phyloP scores from a whole-genome alignment of 495 filamentous ascomycete species.

The Amniculicola lignicola region DNA sequence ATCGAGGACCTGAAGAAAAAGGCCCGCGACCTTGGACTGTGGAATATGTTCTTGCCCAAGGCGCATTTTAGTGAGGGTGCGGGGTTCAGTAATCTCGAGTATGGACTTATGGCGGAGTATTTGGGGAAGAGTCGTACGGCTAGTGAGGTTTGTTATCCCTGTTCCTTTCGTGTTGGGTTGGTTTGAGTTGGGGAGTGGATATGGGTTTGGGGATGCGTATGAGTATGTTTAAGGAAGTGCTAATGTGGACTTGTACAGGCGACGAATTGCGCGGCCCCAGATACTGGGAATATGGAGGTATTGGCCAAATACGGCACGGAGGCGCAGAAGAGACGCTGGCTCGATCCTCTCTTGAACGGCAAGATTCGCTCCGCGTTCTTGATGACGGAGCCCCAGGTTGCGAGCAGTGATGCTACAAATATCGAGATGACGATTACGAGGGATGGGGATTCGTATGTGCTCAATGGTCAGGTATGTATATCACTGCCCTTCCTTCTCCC shows the following conservation, averaged over 20 bases:
- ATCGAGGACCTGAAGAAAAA: conserved; percentile 86
- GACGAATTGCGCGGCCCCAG: conserved; percentile 46
- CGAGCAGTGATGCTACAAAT: conserved; percentile 45
- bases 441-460: conserved; percentile 43
- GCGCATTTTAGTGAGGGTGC: conserved; percentile 93
- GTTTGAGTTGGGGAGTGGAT: background rate
- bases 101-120: conserved; percentile 47
- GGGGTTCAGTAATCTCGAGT: conserved; percentile 48
- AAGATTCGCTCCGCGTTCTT: conserved; percentile 47
- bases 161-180: background rate
- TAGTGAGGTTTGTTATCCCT: conserved; percentile 35
- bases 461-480: conserved; percentile 39
- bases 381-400: conserved; percentile 48
- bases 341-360: conserved; percentile 43
- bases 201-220: too few species aligned
- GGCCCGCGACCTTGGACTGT: conserved; percentile 80
- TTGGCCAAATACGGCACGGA: conserved; percentile 47
- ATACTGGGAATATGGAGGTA: conserved; percentile 49
- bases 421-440: conserved; percentile 40
- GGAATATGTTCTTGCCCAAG: conserved; percentile 97
- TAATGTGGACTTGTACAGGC: conserved; percentile 33
- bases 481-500: background rate
- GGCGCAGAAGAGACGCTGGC: conserved; percentile 44
- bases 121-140: conserved; percentile 44
- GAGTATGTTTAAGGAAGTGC: too few species aligned